Base-by-base conservation (phyloP, 176 grass and related monocot genomes). In the Sorghum bicolor region DNA sequence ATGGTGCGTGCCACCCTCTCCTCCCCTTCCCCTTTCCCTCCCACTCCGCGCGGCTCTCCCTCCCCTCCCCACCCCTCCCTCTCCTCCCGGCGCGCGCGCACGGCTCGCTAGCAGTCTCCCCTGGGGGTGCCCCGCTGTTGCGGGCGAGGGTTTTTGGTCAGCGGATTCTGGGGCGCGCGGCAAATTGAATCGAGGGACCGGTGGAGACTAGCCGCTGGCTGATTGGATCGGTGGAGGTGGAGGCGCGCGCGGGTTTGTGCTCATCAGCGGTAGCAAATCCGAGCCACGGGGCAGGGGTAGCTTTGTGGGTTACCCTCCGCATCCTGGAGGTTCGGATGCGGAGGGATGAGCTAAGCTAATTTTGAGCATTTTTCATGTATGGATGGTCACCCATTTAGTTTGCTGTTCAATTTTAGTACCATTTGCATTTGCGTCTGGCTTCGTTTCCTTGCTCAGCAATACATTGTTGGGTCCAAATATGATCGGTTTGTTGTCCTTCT, bases 1-100 rank as follows among this genome's bases (percentile, higher is more conserved):
- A 98, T 98, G 96, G 93, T 98, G 53, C 53, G 87, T 29, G 20
- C 12, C 40, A 31, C 83, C 22, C 60, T 41, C 24, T 10, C 40
- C 13, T 45, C 41, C 41, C 2, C 43, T 13, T 3, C 43, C 13
- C 43, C 13, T 2, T 44, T 8, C 67, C 8, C 38, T 39, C 3
- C 44, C 36, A 28, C 3, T 30, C 12, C 20, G 34, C 65, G 47
- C 38, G 19, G 68, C 22, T 26, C 70, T 38, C 70, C 22, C 15
- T 36, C 63, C 5, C 86, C 31, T 67, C 66, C 70, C 22, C 15
- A 28, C 63, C 5, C 86, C 31, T 67, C 66, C 6, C 40, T 10
- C 25, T 45, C 58, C 28, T 32, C 34, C 60, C 0, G 16, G 38
- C 76, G 8, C 2, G 25, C 8, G 37, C 13, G 13, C 37, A 6